A percentile compares a stretch with the other conserved stretches of the same genome.
Evolutionary conservation across 257 asterid genomes (phyloP).

Genomic region (Solanum sitiens): DNA sequence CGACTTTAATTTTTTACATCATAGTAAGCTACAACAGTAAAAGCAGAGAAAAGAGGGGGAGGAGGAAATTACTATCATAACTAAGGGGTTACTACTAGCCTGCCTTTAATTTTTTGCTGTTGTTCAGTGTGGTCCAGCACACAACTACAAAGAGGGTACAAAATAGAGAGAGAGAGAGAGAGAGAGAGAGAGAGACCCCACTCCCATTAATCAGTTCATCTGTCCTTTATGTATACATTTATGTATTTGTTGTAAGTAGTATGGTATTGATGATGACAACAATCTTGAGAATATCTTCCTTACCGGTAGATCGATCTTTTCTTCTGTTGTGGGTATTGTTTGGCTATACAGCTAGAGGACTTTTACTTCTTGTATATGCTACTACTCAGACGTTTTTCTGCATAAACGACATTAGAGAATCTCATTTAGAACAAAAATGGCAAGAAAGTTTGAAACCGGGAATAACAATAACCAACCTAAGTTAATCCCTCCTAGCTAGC

Average conservation of each 20-base stretch:
- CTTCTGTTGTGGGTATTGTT: slow-evolving; percentile 35
- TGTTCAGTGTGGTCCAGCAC: slow-evolving; percentile 47
- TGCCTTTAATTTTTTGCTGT: neutral
- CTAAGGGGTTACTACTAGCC: slow-evolving; percentile 1
- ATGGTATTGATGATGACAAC: slow-evolving; percentile 67
- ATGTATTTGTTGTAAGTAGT: slow-evolving; percentile 52
- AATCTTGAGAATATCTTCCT: slow-evolving; percentile 51
- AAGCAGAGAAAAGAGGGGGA: neutral
- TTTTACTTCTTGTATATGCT: neutral
- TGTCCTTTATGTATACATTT: slow-evolving; percentile 59
- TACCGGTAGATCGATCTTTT: slow-evolving; percentile 22
- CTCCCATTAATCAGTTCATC: slow-evolving; percentile 71
- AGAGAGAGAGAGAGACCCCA: slow-evolving; percentile 27
- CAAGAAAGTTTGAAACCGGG: neutral
- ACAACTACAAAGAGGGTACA: slow-evolving; percentile 50
- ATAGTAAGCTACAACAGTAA: neutral
- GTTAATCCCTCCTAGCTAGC: slow-evolving; percentile 40
- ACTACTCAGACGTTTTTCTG: slow-evolving; percentile 66
- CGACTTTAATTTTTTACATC: neutral
- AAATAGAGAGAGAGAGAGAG: slow-evolving; percentile 7
- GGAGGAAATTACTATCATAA: neutral
- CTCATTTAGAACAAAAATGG: neutral
- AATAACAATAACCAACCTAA: slow-evolving; percentile 32
- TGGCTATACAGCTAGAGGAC: slow-evolving; percentile 22
- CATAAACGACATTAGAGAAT: slow-evolving; percentile 17